A percentile compares a stretch with the other conserved stretches of the same genome.
Evolutionary conservation across 1,284 basidiomycete species (phyloP).

Genomic region (Hemileia vastatrix): DNA sequence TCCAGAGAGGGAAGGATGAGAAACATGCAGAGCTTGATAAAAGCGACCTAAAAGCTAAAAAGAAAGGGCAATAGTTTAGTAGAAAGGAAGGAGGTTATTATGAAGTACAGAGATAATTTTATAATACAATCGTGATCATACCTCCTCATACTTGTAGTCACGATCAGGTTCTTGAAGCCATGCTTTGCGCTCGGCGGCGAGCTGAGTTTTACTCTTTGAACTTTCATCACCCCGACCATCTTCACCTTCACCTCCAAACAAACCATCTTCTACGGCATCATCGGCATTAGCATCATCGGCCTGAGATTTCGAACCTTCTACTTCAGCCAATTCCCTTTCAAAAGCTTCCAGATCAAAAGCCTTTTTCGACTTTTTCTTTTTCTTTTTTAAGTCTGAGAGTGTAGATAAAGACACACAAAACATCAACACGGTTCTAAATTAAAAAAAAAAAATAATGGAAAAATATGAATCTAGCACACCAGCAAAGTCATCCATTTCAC

Average conservation of each 20-base stretch:
- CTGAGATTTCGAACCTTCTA: neutral
- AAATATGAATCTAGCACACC: neutral
- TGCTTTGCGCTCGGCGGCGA: constrained; percentile 58
- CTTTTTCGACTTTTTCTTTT: constrained; percentile 41
- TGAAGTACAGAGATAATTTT: neutral
- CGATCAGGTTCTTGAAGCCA: constrained; percentile 79
- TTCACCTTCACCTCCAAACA: constrained; percentile 53
- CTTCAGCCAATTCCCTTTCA: constrained; percentile 40
- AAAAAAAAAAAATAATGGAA: neutral
- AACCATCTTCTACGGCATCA: constrained; percentile 71
- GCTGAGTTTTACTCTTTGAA: constrained; percentile 29
- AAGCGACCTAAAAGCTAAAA: constrained; percentile 79
- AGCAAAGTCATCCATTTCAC: no score
- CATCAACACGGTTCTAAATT: no score
- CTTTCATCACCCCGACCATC: constrained; percentile 45
- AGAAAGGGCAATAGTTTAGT: constrained; percentile 12
- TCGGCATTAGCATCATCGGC: constrained; percentile 72
- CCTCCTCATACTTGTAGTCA: constrained; percentile 90
- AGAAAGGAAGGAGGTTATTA: no score
- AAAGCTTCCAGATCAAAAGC: constrained; percentile 45
- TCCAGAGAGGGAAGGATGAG: constrained; percentile 70
- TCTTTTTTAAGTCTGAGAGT: constrained; percentile 29
- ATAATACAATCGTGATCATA: constrained; percentile 41
- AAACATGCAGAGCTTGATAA: constrained; percentile 80
- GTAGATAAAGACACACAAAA: neutral